Evolutionary conservation across 371 early-diverging fungal genomes (phyloP).

Genomic region (Mortierella sp.): DNA sequence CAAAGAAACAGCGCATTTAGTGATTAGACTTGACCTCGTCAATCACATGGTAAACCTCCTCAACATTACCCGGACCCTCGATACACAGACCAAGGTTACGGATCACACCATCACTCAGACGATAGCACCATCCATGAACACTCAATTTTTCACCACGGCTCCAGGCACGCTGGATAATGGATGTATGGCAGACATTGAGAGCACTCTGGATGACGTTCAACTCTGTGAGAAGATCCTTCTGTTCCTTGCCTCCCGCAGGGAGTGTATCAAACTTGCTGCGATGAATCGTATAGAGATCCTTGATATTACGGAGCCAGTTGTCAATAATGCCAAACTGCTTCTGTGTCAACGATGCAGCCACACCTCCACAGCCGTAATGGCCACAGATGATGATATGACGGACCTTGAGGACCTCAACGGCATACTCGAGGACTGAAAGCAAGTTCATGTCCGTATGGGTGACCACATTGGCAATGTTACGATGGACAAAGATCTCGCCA

Average conservation of each 20-base stretch:
- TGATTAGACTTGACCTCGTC: constrained; percentile 22
- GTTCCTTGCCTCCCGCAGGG: constrained; percentile 52
- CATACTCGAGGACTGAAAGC: constrained; percentile 90
- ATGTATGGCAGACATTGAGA: constrained; percentile 75
- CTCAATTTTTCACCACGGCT: constrained; percentile 76
- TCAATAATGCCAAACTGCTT: constrained; percentile 83
- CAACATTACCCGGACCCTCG: constrained; percentile 47
- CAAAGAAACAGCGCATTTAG: not conserved
- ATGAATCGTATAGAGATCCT: constrained; percentile 77
- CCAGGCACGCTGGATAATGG: constrained; percentile 90
- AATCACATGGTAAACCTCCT: constrained; percentile 49
- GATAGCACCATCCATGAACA: constrained; percentile 91
- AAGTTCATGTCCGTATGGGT: constrained; percentile 79
- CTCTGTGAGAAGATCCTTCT: constrained; percentile 68
- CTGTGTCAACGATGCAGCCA: constrained; percentile 71
- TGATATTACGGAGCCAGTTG: constrained; percentile 86
- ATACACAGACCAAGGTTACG: constrained; percentile 45
- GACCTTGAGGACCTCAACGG: constrained; percentile 91
- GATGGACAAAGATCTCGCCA: constrained; percentile 94
- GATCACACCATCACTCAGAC: constrained; percentile 48
- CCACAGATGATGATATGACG: constrained; percentile 94
- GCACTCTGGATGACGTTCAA: constrained; percentile 84
- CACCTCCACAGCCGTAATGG: constrained; percentile 93
- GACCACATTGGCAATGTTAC: constrained; percentile 96
- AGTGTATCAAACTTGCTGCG: constrained; percentile 61